Base-by-base conservation (phyloP, 768 basidiomycete species). In the Gloeophyllum trabeum region DNA sequence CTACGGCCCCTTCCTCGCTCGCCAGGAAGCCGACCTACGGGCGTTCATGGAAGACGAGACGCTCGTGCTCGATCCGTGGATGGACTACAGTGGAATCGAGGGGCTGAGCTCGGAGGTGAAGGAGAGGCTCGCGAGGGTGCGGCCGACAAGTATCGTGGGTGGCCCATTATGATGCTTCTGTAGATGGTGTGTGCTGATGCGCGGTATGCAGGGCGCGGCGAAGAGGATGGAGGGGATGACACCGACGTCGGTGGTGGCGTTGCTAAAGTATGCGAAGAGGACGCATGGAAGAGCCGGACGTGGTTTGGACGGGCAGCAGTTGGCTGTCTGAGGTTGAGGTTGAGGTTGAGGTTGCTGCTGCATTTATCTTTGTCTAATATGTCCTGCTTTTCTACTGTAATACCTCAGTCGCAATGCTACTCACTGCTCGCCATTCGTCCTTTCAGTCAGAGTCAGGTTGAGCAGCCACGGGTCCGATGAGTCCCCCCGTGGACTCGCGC, bases 211-310 rank as follows among this genome's bases (percentile, higher is more conserved):
- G 89, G 90, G 90, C n/a, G 83, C 84, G 3, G 91, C 85, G 13
- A 91, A 90, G 58, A 67, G 90, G 21, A 90, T 93, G 77, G 90
- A 93, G 55, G 91, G 91, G 5, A 87, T 93, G 75, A 94, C 91
- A 3, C 90, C 90, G 2, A 71, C 79, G 0, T 75, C 77, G 1
- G 62, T 84, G n/a, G 67, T 89, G 10, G 66, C 67, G 30, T 56
- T 93, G 20, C 62, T 92, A 47, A 74, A 71, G 50, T 70, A 86
- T 54, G 78, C 84, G 39, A 64, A 58, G 41, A 58, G 64, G 43
- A 62, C 56, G 16, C 59, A 10, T 19, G 28, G 28, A 10, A 10
- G 28, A 32, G 28, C 28, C n/a, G n/a, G n/a, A n/a, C n/a, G n/a
- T n/a, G n/a, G n/a, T n/a, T n/a, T n/a, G n/a, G n/a, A n/a, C n/a